Conservation (phyloP, 2,329 filamentous ascomycete genomes). For the Trichophyton benhamiae region DNA sequence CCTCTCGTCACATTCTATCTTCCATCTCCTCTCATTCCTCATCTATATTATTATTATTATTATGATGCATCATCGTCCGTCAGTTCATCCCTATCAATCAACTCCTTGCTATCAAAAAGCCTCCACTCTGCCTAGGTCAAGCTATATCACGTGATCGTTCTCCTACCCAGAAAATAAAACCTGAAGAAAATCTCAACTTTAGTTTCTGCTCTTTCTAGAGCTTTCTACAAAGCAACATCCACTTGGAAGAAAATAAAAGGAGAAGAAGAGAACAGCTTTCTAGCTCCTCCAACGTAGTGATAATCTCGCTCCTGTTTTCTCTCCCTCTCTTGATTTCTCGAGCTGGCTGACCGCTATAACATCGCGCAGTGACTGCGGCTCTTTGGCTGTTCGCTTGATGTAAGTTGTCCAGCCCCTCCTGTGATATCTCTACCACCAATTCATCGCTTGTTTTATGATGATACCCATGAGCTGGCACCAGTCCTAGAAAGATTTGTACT, state of each 20-base stretch:
- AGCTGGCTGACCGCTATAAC: neutral
- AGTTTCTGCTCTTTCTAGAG: slow-evolving; percentile 12
- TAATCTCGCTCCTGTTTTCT: slow-evolving; percentile 8
- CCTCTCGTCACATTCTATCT: too few relatives aligned
- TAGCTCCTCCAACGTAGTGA: neutral
- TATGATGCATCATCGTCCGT: too few relatives aligned
- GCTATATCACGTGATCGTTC: neutral
- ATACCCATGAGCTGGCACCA: slow-evolving; percentile 53
- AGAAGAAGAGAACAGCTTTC: neutral
- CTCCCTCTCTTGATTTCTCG: neutral
- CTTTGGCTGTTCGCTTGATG: neutral
- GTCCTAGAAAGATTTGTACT: slow-evolving; percentile 53
- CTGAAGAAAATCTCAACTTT: neutral
- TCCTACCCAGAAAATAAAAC: neutral
- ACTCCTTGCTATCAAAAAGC: neutral
- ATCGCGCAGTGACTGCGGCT: neutral
- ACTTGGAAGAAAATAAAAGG: neutral
- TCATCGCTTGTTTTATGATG: slow-evolving; percentile 36
- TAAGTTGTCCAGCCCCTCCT: slow-evolving; percentile 2
- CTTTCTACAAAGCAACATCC: slow-evolving; percentile 10
- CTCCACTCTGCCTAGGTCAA: neutral
- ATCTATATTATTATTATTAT: too few relatives aligned
- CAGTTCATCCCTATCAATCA: too few relatives aligned
- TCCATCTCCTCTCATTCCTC: too few relatives aligned
- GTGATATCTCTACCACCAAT: neutral